Percentiles rank a stretch among this genome's conserved stretches.
phyloP scores from a whole-genome alignment of 169 alveolate species.

The Cyclospora cayetanensis region DNA sequence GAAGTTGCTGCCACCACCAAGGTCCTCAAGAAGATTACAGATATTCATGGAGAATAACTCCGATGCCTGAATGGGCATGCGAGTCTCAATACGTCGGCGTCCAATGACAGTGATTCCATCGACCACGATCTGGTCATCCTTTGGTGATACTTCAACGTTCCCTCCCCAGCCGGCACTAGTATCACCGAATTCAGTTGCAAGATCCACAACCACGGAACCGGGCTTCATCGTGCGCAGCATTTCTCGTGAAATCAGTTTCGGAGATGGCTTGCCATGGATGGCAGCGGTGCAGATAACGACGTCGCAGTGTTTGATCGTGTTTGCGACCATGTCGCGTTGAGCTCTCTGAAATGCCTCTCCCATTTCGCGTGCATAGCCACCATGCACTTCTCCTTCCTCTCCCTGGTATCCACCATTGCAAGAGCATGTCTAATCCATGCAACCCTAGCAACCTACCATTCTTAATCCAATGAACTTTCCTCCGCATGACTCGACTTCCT shows the following conservation, averaged over 20 bases:
- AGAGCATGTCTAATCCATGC: neutral
- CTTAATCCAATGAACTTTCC: constrained; percentile 76
- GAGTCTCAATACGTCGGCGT: constrained; percentile 87
- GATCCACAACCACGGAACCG: constrained; percentile 90
- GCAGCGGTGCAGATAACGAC: constrained; percentile 93
- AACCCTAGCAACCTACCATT: constrained; percentile 19
- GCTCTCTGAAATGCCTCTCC: constrained; percentile 83
- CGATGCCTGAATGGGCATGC: constrained; percentile 87
- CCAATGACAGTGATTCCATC: constrained; percentile 91
- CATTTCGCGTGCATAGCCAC: constrained; percentile 91
- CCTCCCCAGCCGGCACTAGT: constrained; percentile 86
- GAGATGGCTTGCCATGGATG: constrained; percentile 92
- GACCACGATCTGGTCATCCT: constrained; percentile 80
- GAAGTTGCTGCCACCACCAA: constrained; percentile 84
- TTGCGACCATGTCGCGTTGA: constrained; percentile 81
- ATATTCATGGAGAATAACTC: constrained; percentile 87
- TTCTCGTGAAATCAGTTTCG: constrained; percentile 88
- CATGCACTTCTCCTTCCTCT: constrained; percentile 79
- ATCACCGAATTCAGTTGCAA: constrained; percentile 88
- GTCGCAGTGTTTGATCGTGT: constrained; percentile 87
- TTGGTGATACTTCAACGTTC: constrained; percentile 85
- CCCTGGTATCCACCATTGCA: constrained; percentile 13
- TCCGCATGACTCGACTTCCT: constrained; percentile 89
- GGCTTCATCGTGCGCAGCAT: constrained; percentile 84
- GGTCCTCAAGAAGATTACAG: constrained; percentile 79